phyloP scores from a whole-genome alignment of 2,329 filamentous ascomycete species.

The Aspergillus chevalieri region DNA sequence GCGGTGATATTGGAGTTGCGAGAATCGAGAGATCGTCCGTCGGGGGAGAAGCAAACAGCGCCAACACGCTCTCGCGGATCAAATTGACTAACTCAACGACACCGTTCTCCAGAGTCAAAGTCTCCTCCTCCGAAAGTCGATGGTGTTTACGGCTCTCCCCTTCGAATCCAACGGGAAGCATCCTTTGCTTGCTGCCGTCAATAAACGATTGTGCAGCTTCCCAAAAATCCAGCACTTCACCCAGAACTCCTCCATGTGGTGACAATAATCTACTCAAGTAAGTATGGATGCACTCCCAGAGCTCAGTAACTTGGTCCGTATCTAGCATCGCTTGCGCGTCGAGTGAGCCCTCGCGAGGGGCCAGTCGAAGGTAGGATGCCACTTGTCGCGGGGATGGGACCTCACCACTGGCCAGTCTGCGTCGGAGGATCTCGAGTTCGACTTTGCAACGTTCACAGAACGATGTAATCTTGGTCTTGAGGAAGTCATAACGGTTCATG shows the following conservation, averaged over 20 bases:
- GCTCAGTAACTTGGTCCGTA: conserved; percentile 70
- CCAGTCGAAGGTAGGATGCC: conserved; percentile 68
- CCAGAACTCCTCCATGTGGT: conserved; percentile 67
- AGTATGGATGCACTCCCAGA: conserved; percentile 82
- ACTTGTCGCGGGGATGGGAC: conserved; percentile 64
- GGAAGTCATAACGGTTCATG: conserved; percentile 76
- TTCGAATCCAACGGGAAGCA: conserved; percentile 72
- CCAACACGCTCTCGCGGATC: conserved; percentile 69
- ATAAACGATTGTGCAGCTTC: conserved; percentile 87
- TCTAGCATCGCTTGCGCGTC: conserved; percentile 64
- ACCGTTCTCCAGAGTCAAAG: conserved; percentile 67
- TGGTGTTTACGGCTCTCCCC: conserved; percentile 78
- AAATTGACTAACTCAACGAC: conserved; percentile 75
- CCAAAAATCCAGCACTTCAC: conserved; percentile 91
- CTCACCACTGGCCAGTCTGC: conserved; percentile 68
- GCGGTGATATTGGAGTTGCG: conserved; percentile 70
- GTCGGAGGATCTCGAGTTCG: conserved; percentile 84
- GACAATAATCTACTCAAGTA: conserved; percentile 72
- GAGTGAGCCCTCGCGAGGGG: conserved; percentile 61
- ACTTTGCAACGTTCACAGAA: conserved; percentile 81
- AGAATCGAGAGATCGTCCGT: conserved; percentile 85
- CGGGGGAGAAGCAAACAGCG: conserved; percentile 81
- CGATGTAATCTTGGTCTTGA: conserved; percentile 76
- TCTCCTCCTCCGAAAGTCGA: conserved; percentile 64
- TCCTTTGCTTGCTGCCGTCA: conserved; percentile 72